Evolutionary conservation across 2,329 filamentous ascomycete species (phyloP).

Genomic region (Cercospora janseana): DNA sequence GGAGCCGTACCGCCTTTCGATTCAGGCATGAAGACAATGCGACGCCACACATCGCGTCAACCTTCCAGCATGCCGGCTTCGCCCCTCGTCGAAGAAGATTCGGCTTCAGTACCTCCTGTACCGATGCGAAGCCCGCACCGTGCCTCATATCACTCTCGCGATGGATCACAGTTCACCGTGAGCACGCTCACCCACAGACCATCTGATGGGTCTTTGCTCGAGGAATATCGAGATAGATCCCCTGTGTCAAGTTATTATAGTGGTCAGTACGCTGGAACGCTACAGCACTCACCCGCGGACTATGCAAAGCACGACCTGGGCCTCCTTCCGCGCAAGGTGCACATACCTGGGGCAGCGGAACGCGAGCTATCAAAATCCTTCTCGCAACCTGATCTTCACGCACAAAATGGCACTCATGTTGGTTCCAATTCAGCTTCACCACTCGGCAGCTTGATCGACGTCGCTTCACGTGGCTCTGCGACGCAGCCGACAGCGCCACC

Average conservation of each 20-base stretch:
- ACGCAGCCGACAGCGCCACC: background rate
- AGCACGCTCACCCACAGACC: conserved; percentile 18
- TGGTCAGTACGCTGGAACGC: background rate
- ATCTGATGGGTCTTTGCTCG: conserved; percentile 20
- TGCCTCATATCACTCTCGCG: conserved; percentile 12
- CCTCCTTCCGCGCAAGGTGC: background rate
- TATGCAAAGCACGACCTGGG: conserved; percentile 3
- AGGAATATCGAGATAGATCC: conserved; percentile 19
- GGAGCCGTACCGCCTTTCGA: conserved; percentile 27
- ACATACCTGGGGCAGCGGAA: background rate
- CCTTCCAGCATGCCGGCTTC: conserved; percentile 23
- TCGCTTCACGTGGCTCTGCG: background rate
- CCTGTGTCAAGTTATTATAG: conserved; percentile 17
- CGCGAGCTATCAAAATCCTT: background rate
- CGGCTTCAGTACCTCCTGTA: conserved; percentile 17
- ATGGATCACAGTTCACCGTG: conserved; percentile 13
- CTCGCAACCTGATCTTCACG: background rate
- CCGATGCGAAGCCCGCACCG: conserved; percentile 26
- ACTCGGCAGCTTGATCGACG: conserved; percentile 17
- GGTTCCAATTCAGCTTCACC: conserved; percentile 8
- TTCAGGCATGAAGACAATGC: conserved; percentile 24
- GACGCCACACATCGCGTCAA: conserved; percentile 13
- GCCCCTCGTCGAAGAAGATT: conserved; percentile 24
- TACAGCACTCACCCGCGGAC: background rate
- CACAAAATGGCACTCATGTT: too few species aligned